phyloP scores from a whole-genome alignment of 2,329 filamentous ascomycete genomes.

The Fusarium devonianum region DNA sequence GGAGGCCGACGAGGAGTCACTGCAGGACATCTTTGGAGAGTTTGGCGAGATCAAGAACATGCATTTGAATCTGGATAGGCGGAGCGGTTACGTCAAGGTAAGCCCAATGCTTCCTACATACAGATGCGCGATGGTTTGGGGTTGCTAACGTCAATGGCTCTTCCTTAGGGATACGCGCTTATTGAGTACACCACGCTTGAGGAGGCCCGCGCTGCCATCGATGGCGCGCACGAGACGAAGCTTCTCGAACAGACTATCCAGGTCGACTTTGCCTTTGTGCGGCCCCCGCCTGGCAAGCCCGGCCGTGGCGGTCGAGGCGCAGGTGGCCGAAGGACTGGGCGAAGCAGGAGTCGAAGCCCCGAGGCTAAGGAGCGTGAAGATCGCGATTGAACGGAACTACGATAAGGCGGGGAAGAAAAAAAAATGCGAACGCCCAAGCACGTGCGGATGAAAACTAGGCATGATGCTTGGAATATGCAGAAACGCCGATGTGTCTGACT shows the following conservation, averaged over 20 bases:
- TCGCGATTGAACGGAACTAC: constrained; percentile 34
- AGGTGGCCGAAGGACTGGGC: constrained; percentile 52
- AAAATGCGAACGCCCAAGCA: background rate
- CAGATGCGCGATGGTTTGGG: background rate
- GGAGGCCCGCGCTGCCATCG: constrained; percentile 82
- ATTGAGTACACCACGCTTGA: constrained; percentile 84
- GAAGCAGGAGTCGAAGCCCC: constrained; percentile 60
- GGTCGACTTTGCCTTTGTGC: constrained; percentile 86
- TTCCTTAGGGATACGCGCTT: constrained; percentile 77
- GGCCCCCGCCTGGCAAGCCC: constrained; percentile 70
- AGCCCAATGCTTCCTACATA: constrained; percentile 1
- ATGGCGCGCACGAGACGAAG: constrained; percentile 78
- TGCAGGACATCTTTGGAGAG: constrained; percentile 83
- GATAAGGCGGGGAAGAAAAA: background rate
- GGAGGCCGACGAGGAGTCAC: constrained; percentile 82
- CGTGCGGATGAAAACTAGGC: background rate
- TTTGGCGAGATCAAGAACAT: constrained; percentile 88
- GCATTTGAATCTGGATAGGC: constrained; percentile 81
- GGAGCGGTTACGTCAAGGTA: constrained; percentile 88
- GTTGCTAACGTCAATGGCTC: background rate
- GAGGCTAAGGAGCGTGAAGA: constrained; percentile 48
- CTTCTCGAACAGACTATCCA: constrained; percentile 81
- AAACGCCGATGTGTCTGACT: constrained; percentile 38
- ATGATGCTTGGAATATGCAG: background rate
- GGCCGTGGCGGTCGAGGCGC: constrained; percentile 49